A percentile compares a stretch with the other conserved stretches of the same genome.
These are phyloP conservation scores for Parietaria judaica DNA, from an alignment of 306 rosid species.

Conservation along the genomic window DNA sequence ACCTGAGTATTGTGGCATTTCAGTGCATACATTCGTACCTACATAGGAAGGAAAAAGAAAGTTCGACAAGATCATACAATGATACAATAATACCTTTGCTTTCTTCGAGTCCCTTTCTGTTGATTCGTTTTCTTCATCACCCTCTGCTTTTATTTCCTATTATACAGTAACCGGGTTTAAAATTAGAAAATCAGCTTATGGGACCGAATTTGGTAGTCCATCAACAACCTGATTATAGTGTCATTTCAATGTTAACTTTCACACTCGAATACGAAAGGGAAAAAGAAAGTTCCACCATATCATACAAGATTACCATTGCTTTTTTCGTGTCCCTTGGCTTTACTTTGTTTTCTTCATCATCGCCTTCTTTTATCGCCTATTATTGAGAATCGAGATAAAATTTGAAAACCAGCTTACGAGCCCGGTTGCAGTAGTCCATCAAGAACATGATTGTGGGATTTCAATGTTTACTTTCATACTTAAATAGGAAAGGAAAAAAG, in stretches of 20 bases:
- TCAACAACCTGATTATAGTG: neutral
- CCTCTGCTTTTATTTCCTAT: conserved; percentile 30
- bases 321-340: neutral
- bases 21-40: neutral
- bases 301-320: neutral
- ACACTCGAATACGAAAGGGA: no score
- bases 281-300: neutral
- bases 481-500: no score
- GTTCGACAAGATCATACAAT: neutral
- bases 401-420: no score
- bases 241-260: neutral
- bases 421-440: neutral
- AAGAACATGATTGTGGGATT: no score
- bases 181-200: no score
- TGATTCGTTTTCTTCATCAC: conserved; percentile 29
- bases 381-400: no score
- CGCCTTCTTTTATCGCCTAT: neutral
- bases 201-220: neutral
- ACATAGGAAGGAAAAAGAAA: neutral
- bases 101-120: conserved; percentile 32
- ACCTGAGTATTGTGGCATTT: neutral
- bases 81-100: conserved; percentile 35
- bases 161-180: neutral
- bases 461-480: no score
- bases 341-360: neutral